Conservation (phyloP, 2,329 filamentous ascomycete genomes). For the Septoria petroselini region DNA sequence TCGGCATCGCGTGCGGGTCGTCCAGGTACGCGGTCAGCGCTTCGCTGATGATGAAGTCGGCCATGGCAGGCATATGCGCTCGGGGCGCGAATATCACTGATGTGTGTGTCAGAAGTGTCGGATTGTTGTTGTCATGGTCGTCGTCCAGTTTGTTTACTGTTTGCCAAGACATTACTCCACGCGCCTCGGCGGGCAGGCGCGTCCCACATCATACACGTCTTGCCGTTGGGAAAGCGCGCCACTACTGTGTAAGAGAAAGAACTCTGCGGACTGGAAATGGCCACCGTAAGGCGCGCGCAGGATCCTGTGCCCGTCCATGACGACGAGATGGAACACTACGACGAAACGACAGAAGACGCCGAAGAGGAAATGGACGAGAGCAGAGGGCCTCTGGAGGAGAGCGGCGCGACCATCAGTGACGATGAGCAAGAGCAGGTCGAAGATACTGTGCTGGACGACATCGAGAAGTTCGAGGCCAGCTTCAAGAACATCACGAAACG, state of each 20-base stretch:
- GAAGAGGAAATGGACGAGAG: slow-evolving; percentile 49
- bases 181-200: too few species aligned
- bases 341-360: slow-evolving; percentile 37
- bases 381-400: slow-evolving; percentile 50
- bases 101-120: background rate
- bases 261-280: slow-evolving; percentile 25
- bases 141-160: background rate
- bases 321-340: slow-evolving; percentile 22
- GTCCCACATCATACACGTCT: too few species aligned
- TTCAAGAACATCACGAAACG: slow-evolving; percentile 81
- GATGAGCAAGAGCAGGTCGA: slow-evolving; percentile 60
- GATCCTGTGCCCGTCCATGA: slow-evolving; percentile 28
- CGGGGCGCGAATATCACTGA: background rate
- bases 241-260: background rate
- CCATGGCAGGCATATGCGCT: slow-evolving; percentile 52
- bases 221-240: too few species aligned
- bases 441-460: slow-evolving; percentile 73
- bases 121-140: slow-evolving; percentile 5
- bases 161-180: background rate
- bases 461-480: slow-evolving; percentile 74
- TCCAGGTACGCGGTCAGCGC: slow-evolving; percentile 96
- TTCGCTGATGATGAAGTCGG: slow-evolving; percentile 91
- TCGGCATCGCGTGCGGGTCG: slow-evolving; percentile 78
- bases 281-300: slow-evolving; percentile 18
- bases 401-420: slow-evolving; percentile 51